Conservation (phyloP, 1,284 basidiomycete species). For the Testicularia cyperi region DNA sequence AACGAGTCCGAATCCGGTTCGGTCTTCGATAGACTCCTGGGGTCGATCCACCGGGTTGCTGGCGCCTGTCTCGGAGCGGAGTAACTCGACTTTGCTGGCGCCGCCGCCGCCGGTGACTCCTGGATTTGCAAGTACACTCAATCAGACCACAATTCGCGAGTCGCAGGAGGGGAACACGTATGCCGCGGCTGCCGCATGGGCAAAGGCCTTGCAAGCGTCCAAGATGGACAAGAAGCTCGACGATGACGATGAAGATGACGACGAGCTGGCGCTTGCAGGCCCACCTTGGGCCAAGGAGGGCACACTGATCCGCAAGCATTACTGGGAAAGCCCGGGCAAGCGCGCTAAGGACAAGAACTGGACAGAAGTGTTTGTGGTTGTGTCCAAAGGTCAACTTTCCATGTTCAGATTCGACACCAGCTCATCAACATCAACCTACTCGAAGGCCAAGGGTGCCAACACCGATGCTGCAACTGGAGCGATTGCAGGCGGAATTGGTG, state of each 20-base stretch:
- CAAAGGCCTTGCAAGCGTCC: too few species aligned
- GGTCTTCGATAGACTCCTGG: conserved; percentile 35
- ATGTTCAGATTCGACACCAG: conserved; percentile 70
- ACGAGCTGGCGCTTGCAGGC: conserved; percentile 88
- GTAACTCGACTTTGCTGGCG: conserved; percentile 5
- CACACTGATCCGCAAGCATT: conserved; percentile 87
- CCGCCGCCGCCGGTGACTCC: conserved; percentile 64
- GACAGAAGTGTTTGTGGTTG: conserved; percentile 89
- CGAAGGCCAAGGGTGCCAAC: conserved; percentile 2
- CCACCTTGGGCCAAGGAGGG: conserved; percentile 99
- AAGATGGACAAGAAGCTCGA: conserved; percentile 49
- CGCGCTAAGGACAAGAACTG: conserved; percentile 81
- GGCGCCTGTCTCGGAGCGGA: conserved; percentile 3
- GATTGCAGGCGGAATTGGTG: conserved; percentile 35
- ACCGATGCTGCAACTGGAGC: too few species aligned
- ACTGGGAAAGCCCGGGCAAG: conserved; percentile 82
- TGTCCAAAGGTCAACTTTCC: conserved; percentile 85
- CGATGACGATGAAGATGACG: conserved; percentile 65
- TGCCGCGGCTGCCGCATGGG: neutral
- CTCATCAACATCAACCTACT: conserved; percentile 1
- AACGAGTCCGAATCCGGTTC: conserved; percentile 14
- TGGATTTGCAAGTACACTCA: conserved; percentile 92
- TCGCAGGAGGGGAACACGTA: conserved; percentile 79
- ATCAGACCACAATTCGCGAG: conserved; percentile 92
- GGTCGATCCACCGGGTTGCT: conserved; percentile 13